A percentile compares a stretch with the other conserved stretches of the same genome.
Conservation (phyloP, 192 early-diverging fungal species). For the Coemansia sp. region DNA sequence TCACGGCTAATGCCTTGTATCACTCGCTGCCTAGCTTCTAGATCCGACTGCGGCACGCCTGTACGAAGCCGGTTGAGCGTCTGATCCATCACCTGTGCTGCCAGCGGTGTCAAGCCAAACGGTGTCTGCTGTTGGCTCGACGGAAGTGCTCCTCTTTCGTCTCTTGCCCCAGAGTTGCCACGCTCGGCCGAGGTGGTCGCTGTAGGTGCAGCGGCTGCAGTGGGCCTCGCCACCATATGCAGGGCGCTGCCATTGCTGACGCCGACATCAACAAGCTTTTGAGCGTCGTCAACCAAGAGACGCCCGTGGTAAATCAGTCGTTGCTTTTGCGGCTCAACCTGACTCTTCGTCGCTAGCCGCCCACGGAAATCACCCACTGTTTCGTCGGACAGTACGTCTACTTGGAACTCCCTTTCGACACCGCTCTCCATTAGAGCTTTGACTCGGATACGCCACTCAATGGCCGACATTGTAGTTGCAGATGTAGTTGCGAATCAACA, state of each 20-base stretch:
- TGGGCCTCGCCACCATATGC: slow-evolving; percentile 42
- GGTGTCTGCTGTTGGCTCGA: not conserved
- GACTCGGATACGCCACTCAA: slow-evolving; percentile 41
- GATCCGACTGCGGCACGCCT: not conserved
- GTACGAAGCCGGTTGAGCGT: not conserved
- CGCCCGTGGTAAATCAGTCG: slow-evolving; percentile 47
- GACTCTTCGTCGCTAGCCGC: slow-evolving; percentile 32
- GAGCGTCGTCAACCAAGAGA: slow-evolving; percentile 31
- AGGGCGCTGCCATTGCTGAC: slow-evolving; percentile 38
- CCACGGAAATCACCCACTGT: slow-evolving; percentile 38
- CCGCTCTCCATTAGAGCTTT: slow-evolving; percentile 47
- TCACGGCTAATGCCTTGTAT: slow-evolving; percentile 14
- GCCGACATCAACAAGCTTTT: slow-evolving; percentile 33
- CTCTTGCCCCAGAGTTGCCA: not conserved
- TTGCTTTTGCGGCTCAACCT: slow-evolving; percentile 41
- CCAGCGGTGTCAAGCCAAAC: not conserved
- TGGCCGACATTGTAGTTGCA: not conserved
- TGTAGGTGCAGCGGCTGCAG: not conserved
- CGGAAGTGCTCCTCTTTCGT: not conserved
- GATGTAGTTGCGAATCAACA: not conserved
- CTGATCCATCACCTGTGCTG: not conserved
- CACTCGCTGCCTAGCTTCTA: not conserved
- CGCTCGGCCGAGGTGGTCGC: not conserved
- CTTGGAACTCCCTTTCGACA: slow-evolving; percentile 21
- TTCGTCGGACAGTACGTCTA: slow-evolving; percentile 19